Evolutionary conservation across 1,139 yeast genomes (phyloP).

Genomic region (Yamadazyma sp.): DNA sequence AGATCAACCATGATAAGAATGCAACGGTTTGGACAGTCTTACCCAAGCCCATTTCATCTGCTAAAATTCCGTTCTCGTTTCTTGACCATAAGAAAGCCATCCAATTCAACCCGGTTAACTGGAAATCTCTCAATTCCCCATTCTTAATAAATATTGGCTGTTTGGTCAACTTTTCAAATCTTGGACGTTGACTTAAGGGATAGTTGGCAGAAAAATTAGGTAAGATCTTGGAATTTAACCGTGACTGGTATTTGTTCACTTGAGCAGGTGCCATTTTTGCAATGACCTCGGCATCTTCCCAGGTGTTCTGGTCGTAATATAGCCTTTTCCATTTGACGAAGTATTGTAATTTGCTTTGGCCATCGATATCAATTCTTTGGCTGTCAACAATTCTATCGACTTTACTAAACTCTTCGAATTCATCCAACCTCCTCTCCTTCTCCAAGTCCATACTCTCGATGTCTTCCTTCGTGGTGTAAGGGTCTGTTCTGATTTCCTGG

Average conservation of each 20-base stretch:
- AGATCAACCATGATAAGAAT: constrained; percentile 90
- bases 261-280: constrained; percentile 82
- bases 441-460: constrained; percentile 92
- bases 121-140: constrained; percentile 95
- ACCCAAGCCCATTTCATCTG: constrained; percentile 99
- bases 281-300: constrained; percentile 92
- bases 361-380: constrained; percentile 70
- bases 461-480: constrained; percentile 83
- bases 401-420: constrained; percentile 75
- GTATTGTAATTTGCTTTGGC: constrained; percentile 70
- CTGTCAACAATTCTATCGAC: constrained; percentile 91
- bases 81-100: constrained; percentile 99
- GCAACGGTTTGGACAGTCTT: constrained; percentile 97
- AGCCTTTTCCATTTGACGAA: constrained; percentile 92
- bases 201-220: constrained; percentile 82
- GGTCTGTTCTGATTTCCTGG: constrained; percentile 73
- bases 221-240: constrained; percentile 79
- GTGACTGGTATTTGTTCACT: constrained; percentile 78
- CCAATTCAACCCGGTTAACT: constrained; percentile 97
- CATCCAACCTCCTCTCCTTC: constrained; percentile 79
- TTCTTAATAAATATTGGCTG: constrained; percentile 91
- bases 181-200: constrained; percentile 71
- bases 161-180: constrained; percentile 78
- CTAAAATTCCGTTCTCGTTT: constrained; percentile 94
- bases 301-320: constrained; percentile 92